These are phyloP conservation scores for Peronosclerospora sorghi DNA, from an alignment of 352 stramenopile genomes.

Conservation along the genomic window DNA sequence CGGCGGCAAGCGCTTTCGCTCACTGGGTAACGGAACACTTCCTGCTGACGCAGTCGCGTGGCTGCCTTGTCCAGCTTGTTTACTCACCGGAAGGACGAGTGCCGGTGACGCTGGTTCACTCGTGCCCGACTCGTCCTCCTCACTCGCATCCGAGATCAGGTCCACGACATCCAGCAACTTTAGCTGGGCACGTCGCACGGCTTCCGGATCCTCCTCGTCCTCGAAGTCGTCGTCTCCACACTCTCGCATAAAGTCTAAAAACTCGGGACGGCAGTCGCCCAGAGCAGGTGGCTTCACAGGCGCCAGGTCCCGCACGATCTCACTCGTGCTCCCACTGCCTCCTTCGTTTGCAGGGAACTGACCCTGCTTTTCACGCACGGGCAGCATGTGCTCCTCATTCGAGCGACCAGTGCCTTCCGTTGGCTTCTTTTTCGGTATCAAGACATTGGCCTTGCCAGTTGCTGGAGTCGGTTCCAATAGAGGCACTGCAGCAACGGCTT, in stretches of 20 bases:
- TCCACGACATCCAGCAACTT: constrained; percentile 50
- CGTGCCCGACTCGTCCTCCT: too few relatives aligned
- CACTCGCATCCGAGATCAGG: too few relatives aligned
- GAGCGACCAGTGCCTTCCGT: not conserved
- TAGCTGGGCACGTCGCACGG: constrained; percentile 17
- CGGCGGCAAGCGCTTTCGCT: constrained; percentile 19
- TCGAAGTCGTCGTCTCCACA: constrained; percentile 27
- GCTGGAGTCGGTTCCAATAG: not conserved
- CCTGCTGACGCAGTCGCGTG: too few relatives aligned
- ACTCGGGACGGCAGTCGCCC: constrained; percentile 29
- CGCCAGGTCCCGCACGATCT: constrained; percentile 3
- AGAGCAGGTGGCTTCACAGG: constrained; percentile 13
- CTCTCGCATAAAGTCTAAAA: constrained; percentile 39
- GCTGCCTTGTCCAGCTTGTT: too few relatives aligned
- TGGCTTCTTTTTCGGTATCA: constrained; percentile 23
- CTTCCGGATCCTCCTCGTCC: constrained; percentile 31
- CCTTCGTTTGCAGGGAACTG: constrained; percentile 1
- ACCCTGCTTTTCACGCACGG: not conserved
- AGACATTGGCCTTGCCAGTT: constrained; percentile 3
- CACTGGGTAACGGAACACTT: too few relatives aligned
- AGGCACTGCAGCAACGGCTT: not conserved
- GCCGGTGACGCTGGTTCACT: too few relatives aligned
- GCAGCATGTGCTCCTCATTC: constrained; percentile 4
- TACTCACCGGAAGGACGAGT: too few relatives aligned
- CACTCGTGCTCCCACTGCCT: constrained; percentile 4